A percentile compares a stretch with the other conserved stretches of the same genome.
phyloP scores from a whole-genome alignment of 176 grass and related monocot species.

The Carex scoparia region DNA sequence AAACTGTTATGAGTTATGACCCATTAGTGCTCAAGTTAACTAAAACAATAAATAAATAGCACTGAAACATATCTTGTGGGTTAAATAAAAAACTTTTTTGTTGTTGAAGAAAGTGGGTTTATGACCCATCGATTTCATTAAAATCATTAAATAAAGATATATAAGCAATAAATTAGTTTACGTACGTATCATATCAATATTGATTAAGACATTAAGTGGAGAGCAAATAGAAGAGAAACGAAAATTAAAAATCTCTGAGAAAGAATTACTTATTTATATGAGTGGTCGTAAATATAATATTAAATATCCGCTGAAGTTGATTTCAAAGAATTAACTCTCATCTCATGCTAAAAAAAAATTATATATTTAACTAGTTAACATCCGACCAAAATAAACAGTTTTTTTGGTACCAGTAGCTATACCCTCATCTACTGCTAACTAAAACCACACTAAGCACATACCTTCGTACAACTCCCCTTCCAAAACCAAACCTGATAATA shows the following conservation, averaged over 20 bases:
- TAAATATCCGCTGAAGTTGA: background rate
- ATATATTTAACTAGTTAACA: too few relatives aligned
- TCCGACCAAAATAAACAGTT: too few relatives aligned
- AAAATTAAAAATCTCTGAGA: too few relatives aligned
- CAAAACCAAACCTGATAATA: background rate
- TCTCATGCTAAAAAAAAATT: too few relatives aligned
- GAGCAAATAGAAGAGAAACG: too few relatives aligned
- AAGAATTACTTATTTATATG: background rate
- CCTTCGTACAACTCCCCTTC: background rate
- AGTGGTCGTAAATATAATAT: background rate
- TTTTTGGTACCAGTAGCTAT: background rate
- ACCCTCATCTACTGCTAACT: background rate
- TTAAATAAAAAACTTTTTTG: background rate
- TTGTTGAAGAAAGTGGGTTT: background rate
- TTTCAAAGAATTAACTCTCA: too few relatives aligned
- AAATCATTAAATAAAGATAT: background rate
- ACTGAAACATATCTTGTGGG: background rate
- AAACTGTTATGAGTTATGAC: background rate
- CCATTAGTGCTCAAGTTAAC: background rate
- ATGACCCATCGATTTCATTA: background rate
- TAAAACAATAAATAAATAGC: background rate
- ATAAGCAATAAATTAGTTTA: background rate
- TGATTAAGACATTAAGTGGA: background rate
- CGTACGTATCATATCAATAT: background rate
- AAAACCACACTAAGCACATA: background rate